Evolutionary conservation across 2,329 filamentous ascomycete genomes (phyloP).

Genomic region (Graphilbum fragrans): DNA sequence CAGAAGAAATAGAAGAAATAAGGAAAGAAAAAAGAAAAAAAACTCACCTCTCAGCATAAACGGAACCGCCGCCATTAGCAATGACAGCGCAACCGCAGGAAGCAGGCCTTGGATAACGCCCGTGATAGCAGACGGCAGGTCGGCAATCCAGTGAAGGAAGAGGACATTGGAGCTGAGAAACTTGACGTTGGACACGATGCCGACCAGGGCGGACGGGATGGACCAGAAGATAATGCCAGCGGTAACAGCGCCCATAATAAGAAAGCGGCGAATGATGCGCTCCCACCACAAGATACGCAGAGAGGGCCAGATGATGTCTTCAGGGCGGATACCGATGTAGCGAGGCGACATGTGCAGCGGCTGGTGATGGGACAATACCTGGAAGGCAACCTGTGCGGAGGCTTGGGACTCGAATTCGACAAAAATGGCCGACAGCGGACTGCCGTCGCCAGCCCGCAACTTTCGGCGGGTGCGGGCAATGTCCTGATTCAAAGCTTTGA

Average conservation of each 20-base stretch:
- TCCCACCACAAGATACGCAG: slow-evolving; percentile 61
- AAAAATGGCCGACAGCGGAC: slow-evolving; percentile 65
- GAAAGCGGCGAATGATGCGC: slow-evolving; percentile 54
- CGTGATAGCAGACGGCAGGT: slow-evolving; percentile 55
- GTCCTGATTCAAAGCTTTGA: slow-evolving; percentile 27
- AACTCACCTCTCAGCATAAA: slow-evolving; percentile 57
- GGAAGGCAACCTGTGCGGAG: slow-evolving; percentile 75
- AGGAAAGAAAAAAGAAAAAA: background rate
- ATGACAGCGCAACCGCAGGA: slow-evolving; percentile 64
- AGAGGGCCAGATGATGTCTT: slow-evolving; percentile 79
- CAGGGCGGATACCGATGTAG: slow-evolving; percentile 68
- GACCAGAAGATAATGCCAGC: slow-evolving; percentile 79
- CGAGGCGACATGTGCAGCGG: slow-evolving; percentile 75
- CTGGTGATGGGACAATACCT: slow-evolving; percentile 70
- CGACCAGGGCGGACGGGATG: slow-evolving; percentile 64
- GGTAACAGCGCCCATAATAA: slow-evolving; percentile 53
- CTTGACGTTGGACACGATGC: slow-evolving; percentile 72
- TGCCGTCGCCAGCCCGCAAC: slow-evolving; percentile 51
- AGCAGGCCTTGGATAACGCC: slow-evolving; percentile 76
- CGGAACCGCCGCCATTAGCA: slow-evolving; percentile 75
- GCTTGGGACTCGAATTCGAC: slow-evolving; percentile 78
- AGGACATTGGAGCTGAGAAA: slow-evolving; percentile 51
- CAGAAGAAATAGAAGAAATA: background rate
- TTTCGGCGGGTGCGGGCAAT: slow-evolving; percentile 37
- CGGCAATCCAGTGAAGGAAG: slow-evolving; percentile 62